Evolutionary conservation across 495 filamentous ascomycete species (phyloP).

Genomic region (Trichodelitschia bisporula): DNA sequence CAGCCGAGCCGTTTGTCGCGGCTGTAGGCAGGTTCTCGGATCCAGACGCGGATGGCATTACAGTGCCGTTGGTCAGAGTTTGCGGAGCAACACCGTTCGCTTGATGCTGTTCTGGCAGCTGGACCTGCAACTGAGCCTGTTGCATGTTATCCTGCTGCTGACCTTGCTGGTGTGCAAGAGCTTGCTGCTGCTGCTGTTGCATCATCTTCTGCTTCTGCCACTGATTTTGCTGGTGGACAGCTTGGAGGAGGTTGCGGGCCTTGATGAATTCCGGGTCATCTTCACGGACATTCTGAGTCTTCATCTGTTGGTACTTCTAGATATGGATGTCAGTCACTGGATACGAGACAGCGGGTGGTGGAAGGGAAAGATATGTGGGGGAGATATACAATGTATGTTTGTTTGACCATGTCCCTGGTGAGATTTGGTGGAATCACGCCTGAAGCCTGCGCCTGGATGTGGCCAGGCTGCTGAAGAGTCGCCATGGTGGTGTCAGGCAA

Average conservation of each 20-base stretch:
- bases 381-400: constrained; percentile 7
- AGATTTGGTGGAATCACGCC: too few species aligned
- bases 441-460: too few species aligned
- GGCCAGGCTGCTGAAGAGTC: too few species aligned
- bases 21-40: not conserved
- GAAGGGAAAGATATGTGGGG: too few species aligned
- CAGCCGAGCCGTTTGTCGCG: not conserved
- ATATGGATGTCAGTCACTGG: too few species aligned
- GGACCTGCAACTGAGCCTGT: constrained; percentile 9
- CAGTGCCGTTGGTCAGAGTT: constrained; percentile 22
- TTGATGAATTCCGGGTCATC: constrained; percentile 65
- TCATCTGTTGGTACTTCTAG: constrained; percentile 66
- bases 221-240: constrained; percentile 36
- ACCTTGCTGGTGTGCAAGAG: constrained; percentile 15
- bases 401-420: constrained; percentile 10
- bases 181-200: constrained; percentile 22
- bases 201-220: constrained; percentile 24
- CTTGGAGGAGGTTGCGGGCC: constrained; percentile 36
- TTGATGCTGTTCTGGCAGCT: constrained; percentile 15
- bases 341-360: too few species aligned
- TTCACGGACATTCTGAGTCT: constrained; percentile 42
- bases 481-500: too few species aligned
- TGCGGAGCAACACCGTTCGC: constrained; percentile 19
- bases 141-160: constrained; percentile 24
- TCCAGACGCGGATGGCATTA: constrained; percentile 6